A percentile compares a stretch with the other conserved stretches of the same genome.
Conservation (phyloP, 2,329 filamentous ascomycete genomes). For the Cordyceps cicadae region DNA sequence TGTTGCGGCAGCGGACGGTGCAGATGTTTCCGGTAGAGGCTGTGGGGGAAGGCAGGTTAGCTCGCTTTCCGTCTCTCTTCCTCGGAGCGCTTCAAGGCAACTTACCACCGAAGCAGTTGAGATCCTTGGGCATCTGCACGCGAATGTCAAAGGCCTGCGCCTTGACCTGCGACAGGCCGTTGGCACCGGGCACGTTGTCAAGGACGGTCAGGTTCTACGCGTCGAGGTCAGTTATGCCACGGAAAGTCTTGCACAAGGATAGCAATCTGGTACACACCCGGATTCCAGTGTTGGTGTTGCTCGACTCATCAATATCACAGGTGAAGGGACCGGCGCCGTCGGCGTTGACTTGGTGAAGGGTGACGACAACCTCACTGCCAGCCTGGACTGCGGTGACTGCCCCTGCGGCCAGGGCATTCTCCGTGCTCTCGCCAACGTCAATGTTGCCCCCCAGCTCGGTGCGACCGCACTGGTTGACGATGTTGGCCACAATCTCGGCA, state of each 20-base stretch:
- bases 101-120: constrained; percentile 44
- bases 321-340: constrained; percentile 32
- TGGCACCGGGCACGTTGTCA: constrained; percentile 51
- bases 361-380: constrained; percentile 33
- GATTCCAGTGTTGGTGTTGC: constrained; percentile 27
- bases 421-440: constrained; percentile 48
- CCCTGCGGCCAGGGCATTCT: constrained; percentile 38
- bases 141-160: constrained; percentile 48
- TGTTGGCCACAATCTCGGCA: constrained; percentile 41
- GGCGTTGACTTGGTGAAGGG: constrained; percentile 2
- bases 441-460: constrained; percentile 55
- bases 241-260: no score
- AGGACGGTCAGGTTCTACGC: constrained; percentile 37
- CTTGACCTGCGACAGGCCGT: constrained; percentile 50
- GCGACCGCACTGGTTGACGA: constrained; percentile 53
- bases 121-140: constrained; percentile 40
- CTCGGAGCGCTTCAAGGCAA: background rate
- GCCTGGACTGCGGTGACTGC: constrained; percentile 41
- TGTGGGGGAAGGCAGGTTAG: constrained; percentile 12
- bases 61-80: background rate
- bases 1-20: constrained; percentile 53
- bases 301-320: constrained; percentile 44
- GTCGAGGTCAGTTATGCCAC: background rate
- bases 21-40: constrained; percentile 50
- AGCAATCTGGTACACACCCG: background rate